These are phyloP conservation scores for Pelagomonas calceolata DNA, from an alignment of 108 stramenopile species.

Conservation along the genomic window DNA sequence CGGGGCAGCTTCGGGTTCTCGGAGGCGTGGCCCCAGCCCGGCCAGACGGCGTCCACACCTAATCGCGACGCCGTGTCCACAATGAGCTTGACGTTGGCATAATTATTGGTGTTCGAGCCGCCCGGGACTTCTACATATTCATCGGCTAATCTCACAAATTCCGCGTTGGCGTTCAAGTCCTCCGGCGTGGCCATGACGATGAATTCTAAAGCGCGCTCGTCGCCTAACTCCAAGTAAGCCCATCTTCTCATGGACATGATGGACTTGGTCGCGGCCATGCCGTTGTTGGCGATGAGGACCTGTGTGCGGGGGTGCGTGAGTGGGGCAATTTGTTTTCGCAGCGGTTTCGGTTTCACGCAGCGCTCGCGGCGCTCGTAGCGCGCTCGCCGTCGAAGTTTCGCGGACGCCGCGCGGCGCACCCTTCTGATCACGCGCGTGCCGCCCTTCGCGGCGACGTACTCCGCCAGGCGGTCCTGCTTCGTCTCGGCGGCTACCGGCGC, in stretches of 20 bases:
- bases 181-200: slow-evolving; percentile 98
- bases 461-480: too few relatives aligned
- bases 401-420: slow-evolving; percentile 41
- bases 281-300: slow-evolving; percentile 70
- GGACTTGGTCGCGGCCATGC: slow-evolving; percentile 94
- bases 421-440: slow-evolving; percentile 72
- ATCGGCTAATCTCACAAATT: slow-evolving; percentile 90
- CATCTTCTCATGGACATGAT: slow-evolving; percentile 96
- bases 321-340: neutral
- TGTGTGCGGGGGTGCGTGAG: neutral
- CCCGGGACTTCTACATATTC: slow-evolving; percentile 82
- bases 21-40: slow-evolving; percentile 88
- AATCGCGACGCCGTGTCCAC: slow-evolving; percentile 61
- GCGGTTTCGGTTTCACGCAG: neutral
- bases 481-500: too few relatives aligned
- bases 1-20: slow-evolving; percentile 78
- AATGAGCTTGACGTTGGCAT: slow-evolving; percentile 86
- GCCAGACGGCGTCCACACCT: slow-evolving; percentile 86
- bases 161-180: slow-evolving; percentile 91
- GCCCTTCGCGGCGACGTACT: slow-evolving; percentile 75
- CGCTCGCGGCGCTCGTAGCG: neutral
- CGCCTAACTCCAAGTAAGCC: slow-evolving; percentile 94
- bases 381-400: too few relatives aligned
- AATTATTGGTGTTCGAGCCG: slow-evolving; percentile 79
- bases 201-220: slow-evolving; percentile 85